Base-by-base conservation (phyloP, 495 filamentous ascomycete species). In the Penicillium bialowiezense region DNA sequence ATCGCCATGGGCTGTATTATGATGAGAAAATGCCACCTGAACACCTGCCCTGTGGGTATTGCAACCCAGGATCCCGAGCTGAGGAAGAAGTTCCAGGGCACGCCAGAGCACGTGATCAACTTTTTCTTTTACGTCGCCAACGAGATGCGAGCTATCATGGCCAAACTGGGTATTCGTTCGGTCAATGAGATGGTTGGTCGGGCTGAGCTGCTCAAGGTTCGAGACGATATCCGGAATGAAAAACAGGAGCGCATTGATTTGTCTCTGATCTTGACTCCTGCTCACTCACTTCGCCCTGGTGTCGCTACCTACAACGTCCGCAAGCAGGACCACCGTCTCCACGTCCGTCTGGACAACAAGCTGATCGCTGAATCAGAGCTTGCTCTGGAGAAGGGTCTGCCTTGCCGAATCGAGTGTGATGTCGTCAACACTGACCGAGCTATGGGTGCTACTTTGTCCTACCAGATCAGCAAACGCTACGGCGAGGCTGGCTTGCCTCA, bases 81-180 rank as follows among this genome's bases (percentile, higher is more conserved):
- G 3, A 83, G 95, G 17, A 89, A 90, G 76, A 99, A 97, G 74
- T 97, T 99, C 71, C 78, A 81, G 34, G 95, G 93, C 24, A 91
- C 89, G 0, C 92, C 93, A 6, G 93, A 99, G 70, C 90, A 99
- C 63, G 93, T 96, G 37, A 99, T 99, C 70, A 99, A 99, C 77
- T 99, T 97, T 80, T 99, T 99, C 75, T 99, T 96, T 73, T 99
- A 99, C 59, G 79, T 99, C 39, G 85, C 95, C 52, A 99, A 99
- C 60, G 93, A 99, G 75, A 84, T 99, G 50, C 86, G 93, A 53
- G 91, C 93, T 14, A 97, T 99, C 71, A 97, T 99, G 93, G 92
- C 93, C 23, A 92, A 88, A 68, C 80, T 97, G 56, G 93, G 93
- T 46, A 87, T 97, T 78, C 83, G 93, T 39, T 95, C 88, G 23